These are phyloP conservation scores for Nicotiana benthamiana DNA, from an alignment of 257 asterid species.

Conservation along the genomic window DNA sequence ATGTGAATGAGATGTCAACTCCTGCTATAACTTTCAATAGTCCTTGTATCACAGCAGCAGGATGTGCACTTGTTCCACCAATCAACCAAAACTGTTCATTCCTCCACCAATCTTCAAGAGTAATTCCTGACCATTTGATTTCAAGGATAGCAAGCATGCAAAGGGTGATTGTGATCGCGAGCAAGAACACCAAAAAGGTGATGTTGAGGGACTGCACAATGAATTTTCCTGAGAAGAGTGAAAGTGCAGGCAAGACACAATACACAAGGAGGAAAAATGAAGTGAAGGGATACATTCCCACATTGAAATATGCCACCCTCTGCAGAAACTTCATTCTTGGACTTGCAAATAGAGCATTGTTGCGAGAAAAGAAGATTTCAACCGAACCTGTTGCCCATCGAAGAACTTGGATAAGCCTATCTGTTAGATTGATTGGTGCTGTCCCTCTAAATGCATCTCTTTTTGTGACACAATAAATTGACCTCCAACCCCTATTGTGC, in stretches of 20 bases:
- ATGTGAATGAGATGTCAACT: conserved; percentile 69
- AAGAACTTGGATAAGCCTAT: conserved; percentile 75
- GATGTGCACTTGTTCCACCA: conserved; percentile 93
- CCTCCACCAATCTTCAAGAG: conserved; percentile 91
- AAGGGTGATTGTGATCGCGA: conserved; percentile 53
- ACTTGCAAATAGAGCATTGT: conserved; percentile 70
- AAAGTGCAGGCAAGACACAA: conserved; percentile 73
- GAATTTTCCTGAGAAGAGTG: conserved; percentile 82
- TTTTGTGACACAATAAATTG: conserved; percentile 71
- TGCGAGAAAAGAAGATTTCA: conserved; percentile 81
- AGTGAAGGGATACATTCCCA: conserved; percentile 84
- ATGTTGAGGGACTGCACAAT: conserved; percentile 67
- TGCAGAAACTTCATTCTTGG: conserved; percentile 82
- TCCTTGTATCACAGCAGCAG: conserved; percentile 84
- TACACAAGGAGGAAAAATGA: conserved; percentile 74
- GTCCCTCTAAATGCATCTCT: conserved; percentile 92
- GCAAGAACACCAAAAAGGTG: conserved; percentile 47
- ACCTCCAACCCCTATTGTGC: conserved; percentile 94
- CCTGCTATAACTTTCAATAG: conserved; percentile 81
- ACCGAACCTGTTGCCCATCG: conserved; percentile 98
- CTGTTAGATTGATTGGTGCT: conserved; percentile 88
- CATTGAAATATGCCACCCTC: conserved; percentile 79
- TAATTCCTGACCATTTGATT: conserved; percentile 81
- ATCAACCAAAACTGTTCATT: conserved; percentile 96
- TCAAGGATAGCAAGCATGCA: conserved; percentile 77